Base-by-base conservation (phyloP, 768 basidiomycete species). In the Fomitopsis serialis region DNA sequence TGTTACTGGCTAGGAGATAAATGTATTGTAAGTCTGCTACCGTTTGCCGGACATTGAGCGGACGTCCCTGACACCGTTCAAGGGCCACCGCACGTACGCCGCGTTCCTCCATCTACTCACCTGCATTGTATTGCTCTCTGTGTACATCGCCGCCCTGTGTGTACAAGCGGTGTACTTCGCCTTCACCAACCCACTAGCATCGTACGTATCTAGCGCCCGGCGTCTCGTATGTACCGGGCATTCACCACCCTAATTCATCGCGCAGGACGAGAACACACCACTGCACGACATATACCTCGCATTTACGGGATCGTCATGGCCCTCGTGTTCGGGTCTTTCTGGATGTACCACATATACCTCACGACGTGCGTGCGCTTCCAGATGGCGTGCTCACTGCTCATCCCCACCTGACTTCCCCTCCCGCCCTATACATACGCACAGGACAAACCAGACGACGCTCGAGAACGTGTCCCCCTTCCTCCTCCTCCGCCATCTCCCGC, bases 71-170 rank as follows among this genome's bases (percentile, higher is more conserved):
- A 35, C 35, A 19, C n/a, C 37, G 42, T 48, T 54, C 46, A 57
- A 92, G 89, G 90, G 90, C 2, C 81, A 90, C 68, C 76, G 89
- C 63, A 92, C 87, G 37, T 91, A 92, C 65, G 84, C 89, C 8
- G 82, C 90, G 5, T 93, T 92, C 63, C 71, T 92, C 48, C 89
- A 91, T 66, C 88, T 92, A 63, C 73, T 92, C 47, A 71, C 74
- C 29, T 82, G 78, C 58, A 66, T 86, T 43, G 84, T 82, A 9
- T 59, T 85, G 7, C 76, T 90, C 37, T 74, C 88, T 13, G 57
- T 75, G n/a, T 89, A 92, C 63, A 70, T 87, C 36, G 76, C 79
- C 53, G 55, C 67, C 15, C 62, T 91, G 36, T 79, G 79, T 49
- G 68, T 74, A 2, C 68, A 68, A 32, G 81, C 81, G 36, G 71